Evolutionary conservation across 495 filamentous ascomycete species (phyloP).

Genomic region (Rhypophila decipiens): DNA sequence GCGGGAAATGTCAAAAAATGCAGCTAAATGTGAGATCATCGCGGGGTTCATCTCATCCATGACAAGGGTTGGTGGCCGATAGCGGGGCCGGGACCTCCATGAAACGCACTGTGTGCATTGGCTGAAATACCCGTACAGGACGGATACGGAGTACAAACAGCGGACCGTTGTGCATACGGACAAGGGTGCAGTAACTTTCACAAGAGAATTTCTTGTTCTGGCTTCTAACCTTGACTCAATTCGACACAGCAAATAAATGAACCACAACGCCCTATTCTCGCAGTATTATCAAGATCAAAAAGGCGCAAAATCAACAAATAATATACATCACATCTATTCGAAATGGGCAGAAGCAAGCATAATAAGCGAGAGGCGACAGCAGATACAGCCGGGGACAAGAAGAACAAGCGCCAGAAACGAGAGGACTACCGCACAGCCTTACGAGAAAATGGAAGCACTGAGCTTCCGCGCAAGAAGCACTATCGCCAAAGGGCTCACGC

Average conservation of each 20-base stretch:
- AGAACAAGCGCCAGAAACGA: conserved; percentile 67
- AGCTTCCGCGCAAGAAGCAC: conserved; percentile 84
- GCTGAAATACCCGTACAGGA: no score
- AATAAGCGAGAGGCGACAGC: no score
- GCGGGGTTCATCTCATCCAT: conserved; percentile 1
- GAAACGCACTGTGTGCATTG: not conserved
- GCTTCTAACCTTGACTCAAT: no score
- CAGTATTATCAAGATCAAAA: no score
- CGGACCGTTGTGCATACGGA: not conserved
- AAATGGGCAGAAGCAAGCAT: no score
- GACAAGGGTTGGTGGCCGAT: not conserved
- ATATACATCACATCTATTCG: not conserved
- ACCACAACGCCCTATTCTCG: no score
- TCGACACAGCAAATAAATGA: no score
- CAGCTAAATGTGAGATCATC: not conserved
- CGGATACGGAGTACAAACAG: no score
- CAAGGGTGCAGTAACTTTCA: not conserved
- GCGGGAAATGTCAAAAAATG: not conserved
- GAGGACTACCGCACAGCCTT: conserved; percentile 56
- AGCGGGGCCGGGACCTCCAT: not conserved
- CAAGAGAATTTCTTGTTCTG: not conserved
- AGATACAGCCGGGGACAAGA: not conserved
- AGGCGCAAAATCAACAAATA: no score
- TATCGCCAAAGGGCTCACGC: conserved; percentile 95
- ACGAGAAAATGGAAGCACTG: conserved; percentile 13